These are phyloP conservation scores for Ophiostoma sp. DNA, from an alignment of 2,329 filamentous ascomycete genomes.

Conservation along the genomic window DNA sequence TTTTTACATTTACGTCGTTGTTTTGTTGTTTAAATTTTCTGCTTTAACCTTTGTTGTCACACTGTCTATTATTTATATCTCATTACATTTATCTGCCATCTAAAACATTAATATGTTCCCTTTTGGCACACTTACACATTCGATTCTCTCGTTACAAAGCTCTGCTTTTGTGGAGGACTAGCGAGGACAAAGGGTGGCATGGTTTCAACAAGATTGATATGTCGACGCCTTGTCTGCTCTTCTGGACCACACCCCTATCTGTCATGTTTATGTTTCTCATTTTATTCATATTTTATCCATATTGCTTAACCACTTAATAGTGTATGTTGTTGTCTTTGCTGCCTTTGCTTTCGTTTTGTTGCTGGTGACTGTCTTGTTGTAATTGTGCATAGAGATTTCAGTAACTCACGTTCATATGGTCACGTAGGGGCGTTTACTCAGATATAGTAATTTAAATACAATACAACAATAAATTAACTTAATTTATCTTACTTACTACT, in stretches of 20 bases:
- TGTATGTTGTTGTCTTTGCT: too few relatives aligned
- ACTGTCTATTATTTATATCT: background rate
- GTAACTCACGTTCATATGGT: too few relatives aligned
- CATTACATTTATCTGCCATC: background rate
- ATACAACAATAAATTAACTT: too few relatives aligned
- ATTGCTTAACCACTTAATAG: background rate
- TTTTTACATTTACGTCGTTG: too few relatives aligned
- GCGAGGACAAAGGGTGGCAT: background rate
- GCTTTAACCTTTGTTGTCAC: background rate
- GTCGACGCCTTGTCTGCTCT: background rate
- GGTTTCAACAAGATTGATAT: background rate
- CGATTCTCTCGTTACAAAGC: constrained; percentile 3
- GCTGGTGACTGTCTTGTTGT: too few relatives aligned
- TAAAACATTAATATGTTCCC: too few relatives aligned
- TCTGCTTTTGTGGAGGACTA: background rate
- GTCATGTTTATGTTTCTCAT: background rate
- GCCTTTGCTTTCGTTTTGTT: too few relatives aligned
- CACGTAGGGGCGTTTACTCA: too few relatives aligned
- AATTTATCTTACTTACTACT: too few relatives aligned
- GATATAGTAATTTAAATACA: too few relatives aligned
- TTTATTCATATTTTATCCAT: background rate
- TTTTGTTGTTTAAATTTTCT: too few relatives aligned
- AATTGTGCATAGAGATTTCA: too few relatives aligned
- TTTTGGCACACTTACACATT: constrained; percentile 1
- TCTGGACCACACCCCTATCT: background rate